Base-by-base conservation (phyloP, 129 eudicot species). In the Rutidosis leptorrhynchoides region DNA sequence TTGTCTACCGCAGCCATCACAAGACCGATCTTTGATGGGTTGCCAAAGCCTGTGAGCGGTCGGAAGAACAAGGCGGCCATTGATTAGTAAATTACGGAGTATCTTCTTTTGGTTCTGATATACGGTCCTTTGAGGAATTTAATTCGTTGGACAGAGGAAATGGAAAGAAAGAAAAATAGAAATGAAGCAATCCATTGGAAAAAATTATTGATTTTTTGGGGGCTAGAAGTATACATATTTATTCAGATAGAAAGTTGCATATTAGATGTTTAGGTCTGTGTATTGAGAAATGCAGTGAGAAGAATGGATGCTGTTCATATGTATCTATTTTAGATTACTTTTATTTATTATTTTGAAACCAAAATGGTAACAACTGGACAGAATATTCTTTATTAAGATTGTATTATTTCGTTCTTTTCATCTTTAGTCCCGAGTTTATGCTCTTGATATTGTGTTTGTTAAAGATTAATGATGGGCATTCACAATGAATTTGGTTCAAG, bases 61-160 rank as follows among this genome's bases (percentile, higher is more conserved):
- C 78, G 95, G 40, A 85, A 58, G 77, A 80, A 74, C 74, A 91
- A 91, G 76, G 81, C 96, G 12, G 97, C 97, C 1, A 81, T 91
- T 21, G 97, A 91, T 80, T 91, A 87, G 86, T 68, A 48, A 57
- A 25, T 25, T 86, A n/a, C n/a, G n/a, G n/a, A n/a, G n/a, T n/a
- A 11, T 61, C 17, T 76, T 63, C 22, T 11, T 45, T 65, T 78
- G 25, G 55, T 40, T 65, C 28, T 15, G 29, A 26, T 15, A 19
- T 62, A 49, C 16, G 37, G 67, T 24, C 51, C 46, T 61, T 28
- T 12, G 22, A 22, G 24, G n/a, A 62, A 24, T 56, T 28, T 67
- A 42, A 19, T 74, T 46, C 3, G 42, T 5, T 43, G 67, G 53
- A 57, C 42, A 22, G 70, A 73, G 64, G 69, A 54, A 73, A 59